Conservation (phyloP, 805 yeast genomes). For the Spathaspora passalidarum region DNA sequence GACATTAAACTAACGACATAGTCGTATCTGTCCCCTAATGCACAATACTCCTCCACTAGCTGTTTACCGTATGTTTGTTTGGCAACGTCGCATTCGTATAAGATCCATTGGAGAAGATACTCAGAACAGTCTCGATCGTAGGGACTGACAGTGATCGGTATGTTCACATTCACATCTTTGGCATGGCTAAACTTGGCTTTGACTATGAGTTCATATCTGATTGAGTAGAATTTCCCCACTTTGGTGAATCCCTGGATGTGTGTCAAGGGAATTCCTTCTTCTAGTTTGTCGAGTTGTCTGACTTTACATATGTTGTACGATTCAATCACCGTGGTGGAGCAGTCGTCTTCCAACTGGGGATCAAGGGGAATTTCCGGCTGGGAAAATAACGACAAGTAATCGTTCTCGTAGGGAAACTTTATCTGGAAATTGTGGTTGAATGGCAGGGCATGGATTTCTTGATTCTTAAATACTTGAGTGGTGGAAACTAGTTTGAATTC, state of each 20-base stretch:
- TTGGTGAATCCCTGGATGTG: slow-evolving; percentile 49
- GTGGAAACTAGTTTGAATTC: slow-evolving; percentile 40
- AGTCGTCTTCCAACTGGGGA: slow-evolving; percentile 5
- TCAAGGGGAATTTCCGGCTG: not conserved
- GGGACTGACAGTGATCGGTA: slow-evolving; percentile 56
- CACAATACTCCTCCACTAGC: slow-evolving; percentile 19
- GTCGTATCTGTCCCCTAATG: slow-evolving; percentile 13
- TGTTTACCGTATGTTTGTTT: slow-evolving; percentile 30
- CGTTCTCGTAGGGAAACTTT: slow-evolving; percentile 34
- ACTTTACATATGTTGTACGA: slow-evolving; percentile 8
- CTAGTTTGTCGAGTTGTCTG: slow-evolving; percentile 16
- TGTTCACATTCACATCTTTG: slow-evolving; percentile 46
- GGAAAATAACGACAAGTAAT: slow-evolving; percentile 27
- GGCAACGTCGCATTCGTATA: slow-evolving; percentile 50
- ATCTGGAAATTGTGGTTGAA: slow-evolving; percentile 20
- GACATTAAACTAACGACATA: slow-evolving; percentile 19
- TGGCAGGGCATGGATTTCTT: slow-evolving; percentile 26
- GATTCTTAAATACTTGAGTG: slow-evolving; percentile 22
- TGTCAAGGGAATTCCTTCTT: slow-evolving; percentile 39
- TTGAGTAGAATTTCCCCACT: slow-evolving; percentile 45
- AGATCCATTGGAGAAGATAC: slow-evolving; percentile 51
- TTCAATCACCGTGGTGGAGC: slow-evolving; percentile 8
- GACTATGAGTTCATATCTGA: slow-evolving; percentile 49
- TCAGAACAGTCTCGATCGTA: slow-evolving; percentile 47
- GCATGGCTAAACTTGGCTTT: slow-evolving; percentile 48